phyloP scores from a whole-genome alignment of 1,139 yeast species.

The Meyerozyma sp. region DNA sequence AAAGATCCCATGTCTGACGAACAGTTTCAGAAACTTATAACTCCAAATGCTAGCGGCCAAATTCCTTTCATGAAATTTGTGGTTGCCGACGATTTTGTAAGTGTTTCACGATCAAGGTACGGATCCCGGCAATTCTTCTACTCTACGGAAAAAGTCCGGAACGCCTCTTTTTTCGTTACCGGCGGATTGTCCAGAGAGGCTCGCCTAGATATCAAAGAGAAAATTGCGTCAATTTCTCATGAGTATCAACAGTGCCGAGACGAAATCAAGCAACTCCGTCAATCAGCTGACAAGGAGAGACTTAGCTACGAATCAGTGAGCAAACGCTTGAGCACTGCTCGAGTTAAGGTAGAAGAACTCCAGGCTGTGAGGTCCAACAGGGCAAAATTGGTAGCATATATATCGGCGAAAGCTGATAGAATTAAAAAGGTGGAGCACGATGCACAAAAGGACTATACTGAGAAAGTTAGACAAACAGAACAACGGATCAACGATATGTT shows the following conservation, averaged over 20 bases:
- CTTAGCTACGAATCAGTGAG: slow-evolving; percentile 4
- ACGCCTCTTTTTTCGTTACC: slow-evolving; percentile 33
- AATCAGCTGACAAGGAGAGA: slow-evolving; percentile 2
- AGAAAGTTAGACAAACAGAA: slow-evolving; percentile 20
- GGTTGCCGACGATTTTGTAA: slow-evolving; percentile 52
- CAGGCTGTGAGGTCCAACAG: slow-evolving; percentile 15
- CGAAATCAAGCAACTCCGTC: slow-evolving; percentile 5
- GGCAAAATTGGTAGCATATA: slow-evolving; percentile 9
- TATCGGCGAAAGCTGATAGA: slow-evolving; percentile 17
- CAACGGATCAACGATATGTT: slow-evolving; percentile 20
- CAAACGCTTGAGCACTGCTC: slow-evolving; percentile 3
- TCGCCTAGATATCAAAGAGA: slow-evolving; percentile 15
- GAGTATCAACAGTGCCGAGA: slow-evolving; percentile 13
- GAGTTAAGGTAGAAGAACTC: slow-evolving; percentile 6
- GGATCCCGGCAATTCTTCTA: slow-evolving; percentile 49
- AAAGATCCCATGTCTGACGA: slow-evolving; percentile 32
- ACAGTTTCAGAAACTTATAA: slow-evolving; percentile 35
- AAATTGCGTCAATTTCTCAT: slow-evolving; percentile 9
- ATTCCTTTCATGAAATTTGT: slow-evolving; percentile 52
- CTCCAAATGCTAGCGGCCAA: slow-evolving; percentile 24
- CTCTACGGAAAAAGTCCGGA: slow-evolving; percentile 28
- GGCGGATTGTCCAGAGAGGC: slow-evolving; percentile 40
- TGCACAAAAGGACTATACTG: slow-evolving; percentile 24
- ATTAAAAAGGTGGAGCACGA: slow-evolving; percentile 21
- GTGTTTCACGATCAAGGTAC: slow-evolving; percentile 50